Conservation (phyloP, 2,329 filamentous ascomycete species). For the Apiospora phragmitis region DNA sequence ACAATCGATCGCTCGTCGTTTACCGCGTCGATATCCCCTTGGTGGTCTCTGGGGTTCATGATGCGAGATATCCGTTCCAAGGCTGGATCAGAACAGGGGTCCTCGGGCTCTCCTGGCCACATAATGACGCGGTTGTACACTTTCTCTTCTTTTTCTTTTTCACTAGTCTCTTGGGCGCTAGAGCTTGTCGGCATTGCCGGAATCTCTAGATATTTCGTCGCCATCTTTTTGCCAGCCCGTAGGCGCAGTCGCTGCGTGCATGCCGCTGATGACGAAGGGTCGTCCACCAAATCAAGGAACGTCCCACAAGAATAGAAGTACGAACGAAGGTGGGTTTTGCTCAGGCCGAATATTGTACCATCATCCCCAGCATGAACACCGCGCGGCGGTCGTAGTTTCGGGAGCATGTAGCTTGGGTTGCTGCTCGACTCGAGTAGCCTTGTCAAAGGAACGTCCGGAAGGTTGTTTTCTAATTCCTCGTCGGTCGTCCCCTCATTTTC, state of each 20-base stretch:
- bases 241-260: conserved; percentile 46
- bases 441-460: conserved; percentile 9
- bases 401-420: conserved; percentile 37
- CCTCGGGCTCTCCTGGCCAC: conserved; percentile 26
- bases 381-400: conserved; percentile 34
- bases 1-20: conserved; percentile 30
- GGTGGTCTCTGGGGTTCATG: conserved; percentile 23
- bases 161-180: not conserved
- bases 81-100: conserved; percentile 12
- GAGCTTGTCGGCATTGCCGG: not conserved
- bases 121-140: conserved; percentile 24
- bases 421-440: conserved; percentile 22
- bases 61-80: conserved; percentile 21
- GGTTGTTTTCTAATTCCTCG: conserved; percentile 9
- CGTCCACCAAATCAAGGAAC: conserved; percentile 62
- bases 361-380: conserved; percentile 51
- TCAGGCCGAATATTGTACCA: conserved; percentile 48
- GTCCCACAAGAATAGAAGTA: conserved; percentile 55
- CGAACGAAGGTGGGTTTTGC: conserved; percentile 53
- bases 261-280: conserved; percentile 37
- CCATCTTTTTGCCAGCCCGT: conserved; percentile 46
- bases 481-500: not conserved
- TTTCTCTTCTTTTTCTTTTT: conserved; percentile 9
- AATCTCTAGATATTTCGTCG: conserved; percentile 26
- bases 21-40: conserved; percentile 21